phyloP scores from a whole-genome alignment of 495 filamentous ascomycete genomes.

The Astrothelium subdiscretum region DNA sequence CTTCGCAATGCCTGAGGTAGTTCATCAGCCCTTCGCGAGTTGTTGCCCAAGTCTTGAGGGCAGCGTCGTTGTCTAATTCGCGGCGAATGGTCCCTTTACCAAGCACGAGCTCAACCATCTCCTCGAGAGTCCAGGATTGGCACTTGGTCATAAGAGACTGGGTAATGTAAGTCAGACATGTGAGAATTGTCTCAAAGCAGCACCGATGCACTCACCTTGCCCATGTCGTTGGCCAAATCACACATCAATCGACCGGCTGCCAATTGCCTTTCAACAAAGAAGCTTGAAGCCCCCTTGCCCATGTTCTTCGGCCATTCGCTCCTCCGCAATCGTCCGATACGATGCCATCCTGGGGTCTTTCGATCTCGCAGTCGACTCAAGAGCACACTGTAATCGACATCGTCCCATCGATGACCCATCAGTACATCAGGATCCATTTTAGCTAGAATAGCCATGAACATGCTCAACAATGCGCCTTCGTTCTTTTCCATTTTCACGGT shows the following conservation, averaged over 20 bases:
- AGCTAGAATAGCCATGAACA: constrained; percentile 80
- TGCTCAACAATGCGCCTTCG: constrained; percentile 70
- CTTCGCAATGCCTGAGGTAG: constrained; percentile 82
- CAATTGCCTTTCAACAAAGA: constrained; percentile 83
- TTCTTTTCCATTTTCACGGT: constrained; percentile 67
- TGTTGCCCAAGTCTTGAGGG: constrained; percentile 77
- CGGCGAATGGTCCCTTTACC: constrained; percentile 53
- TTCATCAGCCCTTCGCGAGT: constrained; percentile 81
- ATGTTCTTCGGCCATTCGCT: constrained; percentile 80
- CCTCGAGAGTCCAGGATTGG: constrained; percentile 92
- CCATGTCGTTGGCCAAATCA: constrained; percentile 91
- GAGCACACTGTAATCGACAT: constrained; percentile 87
- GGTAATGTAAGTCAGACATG: constrained; percentile 21
- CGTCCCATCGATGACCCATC: constrained; percentile 91
- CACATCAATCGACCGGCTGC: constrained; percentile 84
- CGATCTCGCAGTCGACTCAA: constrained; percentile 78
- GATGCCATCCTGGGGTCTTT: constrained; percentile 86
- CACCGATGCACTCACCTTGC: constrained; percentile 45
- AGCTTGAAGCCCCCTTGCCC: constrained; percentile 72
- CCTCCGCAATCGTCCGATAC: constrained; percentile 75
- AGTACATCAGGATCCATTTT: constrained; percentile 85
- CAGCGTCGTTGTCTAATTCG: constrained; percentile 78
- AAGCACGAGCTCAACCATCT: constrained; percentile 90
- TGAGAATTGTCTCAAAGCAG: neutral
- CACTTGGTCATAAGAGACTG: constrained; percentile 90